Percentiles rank a stretch among this genome's conserved stretches.
These are phyloP conservation scores for Botrytis aclada DNA, from an alignment of 2,329 filamentous ascomycete species.

Conservation along the genomic window DNA sequence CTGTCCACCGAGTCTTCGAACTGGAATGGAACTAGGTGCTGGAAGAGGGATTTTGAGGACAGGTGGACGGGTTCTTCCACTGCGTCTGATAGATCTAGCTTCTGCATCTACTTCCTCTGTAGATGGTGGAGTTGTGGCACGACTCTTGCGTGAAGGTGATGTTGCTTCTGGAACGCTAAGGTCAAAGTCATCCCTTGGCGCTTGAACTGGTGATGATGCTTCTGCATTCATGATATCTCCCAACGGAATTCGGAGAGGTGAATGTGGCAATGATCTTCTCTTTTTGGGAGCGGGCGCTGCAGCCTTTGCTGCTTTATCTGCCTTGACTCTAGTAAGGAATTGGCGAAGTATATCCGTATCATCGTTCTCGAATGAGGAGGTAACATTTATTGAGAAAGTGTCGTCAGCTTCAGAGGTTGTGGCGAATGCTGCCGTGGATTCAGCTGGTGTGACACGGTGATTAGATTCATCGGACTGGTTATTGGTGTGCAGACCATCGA, in stretches of 20 bases:
- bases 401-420: constrained; percentile 21
- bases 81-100: constrained; percentile 32
- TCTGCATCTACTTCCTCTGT: constrained; percentile 27
- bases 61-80: constrained; percentile 36
- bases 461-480: not conserved
- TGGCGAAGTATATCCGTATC: constrained; percentile 40
- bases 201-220: constrained; percentile 28
- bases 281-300: constrained; percentile 28
- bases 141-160: constrained; percentile 28
- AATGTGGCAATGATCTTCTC: constrained; percentile 36
- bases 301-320: constrained; percentile 39
- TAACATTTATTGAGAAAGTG: constrained; percentile 16
- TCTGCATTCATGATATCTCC: constrained; percentile 25
- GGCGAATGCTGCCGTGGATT: constrained; percentile 21
- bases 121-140: constrained; percentile 11
- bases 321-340: constrained; percentile 39
- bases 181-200: constrained; percentile 31
- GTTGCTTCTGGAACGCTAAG: constrained; percentile 23
- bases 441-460: not conserved
- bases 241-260: constrained; percentile 35
- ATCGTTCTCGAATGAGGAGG: constrained; percentile 30
- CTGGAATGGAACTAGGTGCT: constrained; percentile 36
- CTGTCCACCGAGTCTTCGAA: constrained; percentile 33
- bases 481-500: constrained; percentile 12
- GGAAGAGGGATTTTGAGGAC: constrained; percentile 28